Conservation (phyloP, 129 eudicot genomes). For the Ambrosia trifida region DNA sequence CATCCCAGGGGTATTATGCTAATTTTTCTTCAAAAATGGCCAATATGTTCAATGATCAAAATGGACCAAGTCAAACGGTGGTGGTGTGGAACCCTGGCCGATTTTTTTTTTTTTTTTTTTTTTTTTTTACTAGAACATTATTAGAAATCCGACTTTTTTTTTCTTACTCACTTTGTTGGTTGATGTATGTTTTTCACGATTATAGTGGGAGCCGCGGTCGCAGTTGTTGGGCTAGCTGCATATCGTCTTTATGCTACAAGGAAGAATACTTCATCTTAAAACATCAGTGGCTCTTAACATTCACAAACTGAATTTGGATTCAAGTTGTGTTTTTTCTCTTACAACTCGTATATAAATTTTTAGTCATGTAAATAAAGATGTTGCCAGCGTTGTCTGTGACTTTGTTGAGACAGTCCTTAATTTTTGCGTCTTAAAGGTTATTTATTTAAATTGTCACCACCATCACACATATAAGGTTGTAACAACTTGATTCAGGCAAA, state of each 20-base stretch:
- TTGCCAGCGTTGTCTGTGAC: conserved; percentile 25
- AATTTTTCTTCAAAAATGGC: too few relatives aligned
- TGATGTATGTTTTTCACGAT: conserved; percentile 12
- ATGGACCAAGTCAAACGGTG: background rate
- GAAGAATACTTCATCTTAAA: conserved; percentile 52
- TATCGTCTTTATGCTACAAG: conserved; percentile 89
- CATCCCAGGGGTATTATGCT: too few relatives aligned
- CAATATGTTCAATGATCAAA: background rate
- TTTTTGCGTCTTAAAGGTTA: conserved; percentile 4
- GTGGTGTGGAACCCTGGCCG: background rate
- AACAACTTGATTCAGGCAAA: background rate
- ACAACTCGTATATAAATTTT: conserved; percentile 6
- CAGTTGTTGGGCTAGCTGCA: conserved; percentile 75
- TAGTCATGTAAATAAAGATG: conserved; percentile 24
- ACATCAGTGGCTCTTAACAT: background rate
- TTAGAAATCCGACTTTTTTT: background rate
- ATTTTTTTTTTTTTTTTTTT: background rate
- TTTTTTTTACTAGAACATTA: background rate
- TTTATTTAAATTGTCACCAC: background rate
- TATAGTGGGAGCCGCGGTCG: conserved; percentile 86
- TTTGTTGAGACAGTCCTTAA: background rate
- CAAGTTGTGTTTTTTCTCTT: conserved; percentile 1
- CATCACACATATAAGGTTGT: conserved; percentile 15
- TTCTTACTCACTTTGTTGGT: conserved; percentile 8
- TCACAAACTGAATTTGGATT: conserved; percentile 18